A percentile compares a stretch with the other conserved stretches of the same genome.
These are phyloP conservation scores for Anisodus acutangulus DNA, from an alignment of 257 asterid genomes.

Conservation along the genomic window DNA sequence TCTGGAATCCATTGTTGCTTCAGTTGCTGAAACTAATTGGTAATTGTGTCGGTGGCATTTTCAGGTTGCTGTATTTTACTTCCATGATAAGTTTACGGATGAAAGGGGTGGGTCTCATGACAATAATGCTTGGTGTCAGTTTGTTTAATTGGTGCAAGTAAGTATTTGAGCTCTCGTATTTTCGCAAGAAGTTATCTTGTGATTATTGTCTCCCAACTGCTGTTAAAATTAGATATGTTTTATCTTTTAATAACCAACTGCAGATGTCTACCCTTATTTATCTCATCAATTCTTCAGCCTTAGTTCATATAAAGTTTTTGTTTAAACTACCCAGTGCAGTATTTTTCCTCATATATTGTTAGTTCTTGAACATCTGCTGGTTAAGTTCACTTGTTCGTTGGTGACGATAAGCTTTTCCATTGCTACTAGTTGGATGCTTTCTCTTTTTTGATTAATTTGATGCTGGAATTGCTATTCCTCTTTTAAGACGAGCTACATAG, in stretches of 20 bases:
- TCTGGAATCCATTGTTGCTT: not conserved
- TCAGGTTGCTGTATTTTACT: slow-evolving; percentile 96
- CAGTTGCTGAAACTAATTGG: slow-evolving; percentile 26
- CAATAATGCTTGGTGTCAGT: slow-evolving; percentile 87
- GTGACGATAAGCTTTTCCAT: not conserved
- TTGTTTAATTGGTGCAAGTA: slow-evolving; percentile 99
- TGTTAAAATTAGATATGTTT: slow-evolving; percentile 13
- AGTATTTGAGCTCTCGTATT: slow-evolving; percentile 50
- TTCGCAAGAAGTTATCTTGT: slow-evolving; percentile 11
- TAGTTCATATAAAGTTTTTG: not conserved
- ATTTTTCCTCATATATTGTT: not conserved
- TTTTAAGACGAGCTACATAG: not conserved
- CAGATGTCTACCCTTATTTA: not conserved
- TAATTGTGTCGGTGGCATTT: not conserved
- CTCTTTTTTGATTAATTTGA: not conserved
- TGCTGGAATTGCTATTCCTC: not conserved
- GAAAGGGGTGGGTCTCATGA: slow-evolving; percentile 85
- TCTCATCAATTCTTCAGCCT: not conserved
- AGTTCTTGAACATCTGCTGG: not conserved
- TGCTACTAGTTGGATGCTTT: not conserved
- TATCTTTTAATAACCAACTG: not conserved
- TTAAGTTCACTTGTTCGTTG: not conserved
- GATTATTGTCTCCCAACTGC: slow-evolving; percentile 2
- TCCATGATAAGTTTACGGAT: slow-evolving; percentile 92
- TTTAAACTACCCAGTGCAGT: not conserved